phyloP scores from a whole-genome alignment of 257 asterid species.

The Scutellaria barbata region DNA sequence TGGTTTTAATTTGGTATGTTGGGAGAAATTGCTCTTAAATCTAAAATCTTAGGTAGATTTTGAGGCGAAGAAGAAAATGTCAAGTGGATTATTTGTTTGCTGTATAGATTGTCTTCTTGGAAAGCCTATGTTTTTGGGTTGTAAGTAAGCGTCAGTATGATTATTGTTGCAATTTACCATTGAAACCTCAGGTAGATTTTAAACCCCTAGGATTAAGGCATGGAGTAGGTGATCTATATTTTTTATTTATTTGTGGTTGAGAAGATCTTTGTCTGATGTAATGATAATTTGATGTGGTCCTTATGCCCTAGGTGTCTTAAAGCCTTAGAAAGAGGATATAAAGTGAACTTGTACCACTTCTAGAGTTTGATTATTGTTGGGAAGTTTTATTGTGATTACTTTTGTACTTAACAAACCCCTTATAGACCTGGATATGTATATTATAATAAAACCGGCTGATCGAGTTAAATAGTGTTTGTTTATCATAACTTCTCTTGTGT shows the following conservation, averaged over 20 bases:
- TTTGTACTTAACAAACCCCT: no score
- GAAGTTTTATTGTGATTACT: no score
- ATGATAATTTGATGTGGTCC: no score
- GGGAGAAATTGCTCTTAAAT: constrained; percentile 1
- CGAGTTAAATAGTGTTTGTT: no score
- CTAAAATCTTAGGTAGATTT: constrained; percentile 27
- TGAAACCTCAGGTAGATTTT: background rate
- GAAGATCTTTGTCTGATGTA: background rate
- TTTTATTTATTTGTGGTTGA: background rate
- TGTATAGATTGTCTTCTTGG: background rate
- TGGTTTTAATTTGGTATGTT: constrained; percentile 4
- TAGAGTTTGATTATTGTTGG: no score
- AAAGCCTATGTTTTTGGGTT: background rate
- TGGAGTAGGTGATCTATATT: background rate
- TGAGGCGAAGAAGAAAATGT: background rate
- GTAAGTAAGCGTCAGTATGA: background rate
- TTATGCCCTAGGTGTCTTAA: no score
- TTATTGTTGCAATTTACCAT: background rate
- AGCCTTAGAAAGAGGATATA: no score
- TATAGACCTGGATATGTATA: background rate
- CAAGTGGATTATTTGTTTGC: background rate
- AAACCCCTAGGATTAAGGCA: background rate
- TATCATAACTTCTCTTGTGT: background rate
- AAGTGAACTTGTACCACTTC: no score
- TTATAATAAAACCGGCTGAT: no score